Conservation (phyloP, 179 eudicot species). For the Corrigiola litoralis region DNA sequence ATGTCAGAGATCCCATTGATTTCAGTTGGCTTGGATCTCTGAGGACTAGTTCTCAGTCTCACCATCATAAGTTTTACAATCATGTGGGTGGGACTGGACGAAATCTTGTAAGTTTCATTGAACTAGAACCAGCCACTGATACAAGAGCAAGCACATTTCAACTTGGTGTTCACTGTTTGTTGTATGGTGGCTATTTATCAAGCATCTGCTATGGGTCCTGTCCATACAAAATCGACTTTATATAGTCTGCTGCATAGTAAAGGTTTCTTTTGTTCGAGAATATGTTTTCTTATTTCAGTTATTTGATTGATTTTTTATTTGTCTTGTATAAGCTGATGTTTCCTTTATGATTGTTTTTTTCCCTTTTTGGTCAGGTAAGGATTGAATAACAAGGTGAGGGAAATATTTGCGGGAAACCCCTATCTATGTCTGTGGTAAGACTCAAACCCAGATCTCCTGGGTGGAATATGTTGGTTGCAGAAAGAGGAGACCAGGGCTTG, state of each 20-base stretch:
- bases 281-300: neutral
- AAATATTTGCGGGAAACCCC: too few species aligned
- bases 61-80: neutral
- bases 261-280: neutral
- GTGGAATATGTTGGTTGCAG: too few species aligned
- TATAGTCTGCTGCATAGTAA: constrained; percentile 11
- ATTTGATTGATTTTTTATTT: neutral
- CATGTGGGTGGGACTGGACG: neutral
- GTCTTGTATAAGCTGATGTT: neutral
- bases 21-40: constrained; percentile 41
- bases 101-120: constrained; percentile 6
- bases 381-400: too few species aligned
- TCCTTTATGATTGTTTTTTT: too few species aligned
- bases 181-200: constrained; percentile 50
- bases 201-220: constrained; percentile 40
- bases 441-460: too few species aligned
- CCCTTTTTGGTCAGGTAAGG: too few species aligned
- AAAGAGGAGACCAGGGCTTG: too few species aligned
- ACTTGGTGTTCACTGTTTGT: constrained; percentile 56
- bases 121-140: neutral
- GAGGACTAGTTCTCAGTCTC: constrained; percentile 9
- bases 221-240: constrained; percentile 6
- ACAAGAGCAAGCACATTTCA: constrained; percentile 15
- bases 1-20: constrained; percentile 42
- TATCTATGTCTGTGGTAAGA: too few species aligned